Base-by-base conservation (phyloP, 768 basidiomycete genomes). In the Tulasnella sp. region DNA sequence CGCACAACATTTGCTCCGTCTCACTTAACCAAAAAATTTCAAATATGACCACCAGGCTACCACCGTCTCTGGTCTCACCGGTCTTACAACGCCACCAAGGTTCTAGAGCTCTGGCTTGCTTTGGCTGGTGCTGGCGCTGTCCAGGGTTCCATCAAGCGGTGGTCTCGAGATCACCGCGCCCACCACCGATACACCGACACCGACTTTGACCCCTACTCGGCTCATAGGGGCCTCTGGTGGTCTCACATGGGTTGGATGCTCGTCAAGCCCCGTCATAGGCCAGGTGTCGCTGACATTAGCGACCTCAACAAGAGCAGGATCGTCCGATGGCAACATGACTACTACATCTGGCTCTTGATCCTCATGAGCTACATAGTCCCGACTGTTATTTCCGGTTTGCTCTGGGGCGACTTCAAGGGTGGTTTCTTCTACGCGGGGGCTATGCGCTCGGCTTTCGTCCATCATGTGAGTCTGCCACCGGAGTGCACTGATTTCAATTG, bases 101-200 rank as follows among this genome's bases (percentile, higher is more conserved):
- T 94, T 22, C 87, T 99, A 18, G 93, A 98, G 85, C 98, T 96
- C 84, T 87, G 90, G 82, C 91, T 98, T 73, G 95, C 96, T 34
- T 84, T 94, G 28, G 90, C 92, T 12, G 98, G 97, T 75, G 93
- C 96, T 1, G 97, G 98, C 74, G 97, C 97, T 5, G 93, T 97
- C 73, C 91, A 99, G 85, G 97, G 97, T 12, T 98, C 97, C 31
- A 97, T 99, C 88, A 94, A 95, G 86, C 99, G 98, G 98, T 99
- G 98, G 98, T 93, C 93, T 34, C 91, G 98, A 77, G 97, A 96
- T 74, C 98, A 99, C 89, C 94, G 97, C 81, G 97, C 97, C 3
- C 97, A 98, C 86, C 97, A 98, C 85, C 91, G 96, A 60, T 97
- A 98, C 88, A 98, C 96, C 83, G 96, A 97, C 87, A 98, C 96